Base-by-base conservation (phyloP, 2,329 filamentous ascomycete genomes). In the Aspergillus calidoustus region DNA sequence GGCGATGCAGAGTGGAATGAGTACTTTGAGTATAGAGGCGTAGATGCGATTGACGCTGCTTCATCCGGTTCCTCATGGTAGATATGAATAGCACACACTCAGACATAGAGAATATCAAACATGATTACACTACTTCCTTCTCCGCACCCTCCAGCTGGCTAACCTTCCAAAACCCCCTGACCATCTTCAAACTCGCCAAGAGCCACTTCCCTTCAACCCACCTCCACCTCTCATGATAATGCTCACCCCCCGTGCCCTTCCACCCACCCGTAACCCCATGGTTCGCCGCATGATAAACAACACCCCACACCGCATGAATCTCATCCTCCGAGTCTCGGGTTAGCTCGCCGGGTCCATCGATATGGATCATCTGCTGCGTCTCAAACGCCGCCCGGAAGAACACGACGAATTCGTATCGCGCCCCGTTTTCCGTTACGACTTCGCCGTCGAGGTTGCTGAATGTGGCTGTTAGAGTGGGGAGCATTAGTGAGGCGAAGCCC, bases 11-110 rank as follows among this genome's bases (percentile, higher is more conserved):
- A 79, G 57, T 77, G 74, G 75, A 74, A 62, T 31, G 56, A 68
- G 56, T 80, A 73, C 22, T 79, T 80, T 60, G 76, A 79, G 59
- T 79, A 72, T 49, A 65, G 77, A 31, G 78, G 76, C 0, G 64
- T 80, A 22, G 75, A 78, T 50, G 64, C 63, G n/a, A 38, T 57
- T 23, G 49, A 64, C 23, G 34, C 56, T 44, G 43, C 25, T 2
- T 48, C 43, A 5, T 38, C 30, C 3, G 30, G 30, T 3, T 46
- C 22, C 7, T 2, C 34, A 3, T 30, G 13, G 13, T 38, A 25
- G n/a, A 52, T n/a, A 41, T 8, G 41, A 23, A 15, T 41, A 41
- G 13, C 46, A 54, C 30, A 54, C 19, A 9, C n/a, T 19, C 19
- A 19, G 19, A 19, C 19, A 19, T 19, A 19, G 19, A 19, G 19